A percentile compares a stretch with the other conserved stretches of the same genome.
Evolutionary conservation across 352 stramenopile genomes (phyloP).

Genomic region (Globisporangium spinosum): DNA sequence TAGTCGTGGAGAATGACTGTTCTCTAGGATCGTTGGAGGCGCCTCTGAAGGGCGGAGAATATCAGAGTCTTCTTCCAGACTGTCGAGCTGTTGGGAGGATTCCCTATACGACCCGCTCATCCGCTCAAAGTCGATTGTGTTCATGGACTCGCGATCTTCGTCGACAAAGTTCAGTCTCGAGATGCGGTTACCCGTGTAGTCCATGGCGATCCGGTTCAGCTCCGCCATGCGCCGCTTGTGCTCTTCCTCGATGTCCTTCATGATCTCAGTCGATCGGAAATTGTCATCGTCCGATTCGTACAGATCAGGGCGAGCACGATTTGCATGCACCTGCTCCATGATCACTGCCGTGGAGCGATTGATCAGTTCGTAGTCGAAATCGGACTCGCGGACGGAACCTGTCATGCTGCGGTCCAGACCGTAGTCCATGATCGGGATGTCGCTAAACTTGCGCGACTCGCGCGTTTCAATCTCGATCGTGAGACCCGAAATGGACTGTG

Average conservation of each 20-base stretch:
- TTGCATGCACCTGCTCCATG: slow-evolving; percentile 36
- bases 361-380: slow-evolving; percentile 46
- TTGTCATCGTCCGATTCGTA: slow-evolving; percentile 28
- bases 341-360: slow-evolving; percentile 38
- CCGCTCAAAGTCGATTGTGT: slow-evolving; percentile 38
- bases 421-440: slow-evolving; percentile 16
- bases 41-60: slow-evolving; percentile 7
- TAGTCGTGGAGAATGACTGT: slow-evolving; percentile 14
- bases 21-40: neutral
- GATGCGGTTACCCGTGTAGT: slow-evolving; percentile 41
- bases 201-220: slow-evolving; percentile 44
- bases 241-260: slow-evolving; percentile 46
- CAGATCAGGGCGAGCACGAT: slow-evolving; percentile 23
- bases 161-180: slow-evolving; percentile 38
- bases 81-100: slow-evolving; percentile 19
- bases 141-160: slow-evolving; percentile 34
- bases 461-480: slow-evolving; percentile 11
- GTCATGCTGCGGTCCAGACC: slow-evolving; percentile 10
- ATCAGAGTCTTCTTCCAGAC: slow-evolving; percentile 8
- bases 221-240: slow-evolving; percentile 62
- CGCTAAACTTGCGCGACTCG: slow-evolving; percentile 19
- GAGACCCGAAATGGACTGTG: neutral
- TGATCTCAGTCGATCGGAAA: slow-evolving; percentile 38
- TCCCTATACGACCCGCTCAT: slow-evolving; percentile 8
- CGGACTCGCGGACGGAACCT: slow-evolving; percentile 24